These are phyloP conservation scores for Draba incana DNA, from an alignment of 345 rosid species.

Conservation along the genomic window DNA sequence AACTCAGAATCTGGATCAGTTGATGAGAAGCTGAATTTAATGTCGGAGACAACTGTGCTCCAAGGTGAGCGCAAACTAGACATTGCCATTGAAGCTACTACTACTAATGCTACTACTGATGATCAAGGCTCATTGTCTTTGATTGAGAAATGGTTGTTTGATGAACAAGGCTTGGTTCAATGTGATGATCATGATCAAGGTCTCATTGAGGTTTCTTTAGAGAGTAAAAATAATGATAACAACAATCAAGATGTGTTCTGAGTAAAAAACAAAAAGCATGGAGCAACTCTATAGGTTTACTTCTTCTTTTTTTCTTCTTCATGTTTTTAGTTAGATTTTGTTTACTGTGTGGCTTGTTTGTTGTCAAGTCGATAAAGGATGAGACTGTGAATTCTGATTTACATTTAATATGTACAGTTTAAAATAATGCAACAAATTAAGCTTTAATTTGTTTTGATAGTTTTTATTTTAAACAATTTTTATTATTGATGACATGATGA, in stretches of 20 bases:
- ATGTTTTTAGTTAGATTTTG: not conserved
- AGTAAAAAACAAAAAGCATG: slow-evolving; percentile 2
- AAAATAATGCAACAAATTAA: slow-evolving; percentile 9
- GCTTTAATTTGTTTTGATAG: not conserved
- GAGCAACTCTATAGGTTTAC: slow-evolving; percentile 23
- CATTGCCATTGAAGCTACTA: slow-evolving; percentile 6
- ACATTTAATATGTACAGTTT: not conserved
- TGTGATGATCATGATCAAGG: slow-evolving; percentile 44
- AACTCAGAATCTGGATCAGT: slow-evolving; percentile 55
- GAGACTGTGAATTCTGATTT: slow-evolving; percentile 21
- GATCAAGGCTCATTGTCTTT: slow-evolving; percentile 50
- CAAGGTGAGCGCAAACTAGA: slow-evolving; percentile 52
- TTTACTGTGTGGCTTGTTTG: slow-evolving; percentile 16
- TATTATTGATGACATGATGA: not conserved
- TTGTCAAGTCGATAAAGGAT: slow-evolving; percentile 16
- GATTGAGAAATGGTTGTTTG: slow-evolving; percentile 77
- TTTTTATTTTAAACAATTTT: not conserved
- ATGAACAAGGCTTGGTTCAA: slow-evolving; percentile 51
- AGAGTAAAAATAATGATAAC: slow-evolving; percentile 36
- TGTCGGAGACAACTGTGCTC: slow-evolving; percentile 47
- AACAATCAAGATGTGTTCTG: slow-evolving; percentile 39
- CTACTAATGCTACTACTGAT: slow-evolving; percentile 20
- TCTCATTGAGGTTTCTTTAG: slow-evolving; percentile 48
- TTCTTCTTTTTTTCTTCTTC: not conserved
- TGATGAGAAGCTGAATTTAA: slow-evolving; percentile 39